These are phyloP conservation scores for Phytophthora melonis DNA, from an alignment of 352 stramenopile genomes.

Conservation along the genomic window DNA sequence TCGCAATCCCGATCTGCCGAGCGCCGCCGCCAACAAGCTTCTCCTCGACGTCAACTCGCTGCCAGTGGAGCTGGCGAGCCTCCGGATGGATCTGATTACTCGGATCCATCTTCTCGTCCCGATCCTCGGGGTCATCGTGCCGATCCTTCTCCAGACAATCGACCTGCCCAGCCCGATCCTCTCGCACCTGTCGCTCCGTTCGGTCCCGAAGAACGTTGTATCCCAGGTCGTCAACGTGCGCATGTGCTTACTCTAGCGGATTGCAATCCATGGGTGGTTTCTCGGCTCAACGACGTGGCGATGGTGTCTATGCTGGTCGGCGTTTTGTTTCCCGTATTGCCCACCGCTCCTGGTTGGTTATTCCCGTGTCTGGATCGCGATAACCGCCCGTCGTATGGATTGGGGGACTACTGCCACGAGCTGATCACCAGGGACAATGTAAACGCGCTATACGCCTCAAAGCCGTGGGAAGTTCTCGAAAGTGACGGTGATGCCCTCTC, in stretches of 20 bases:
- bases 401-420: background rate
- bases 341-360: too few relatives aligned
- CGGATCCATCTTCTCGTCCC: background rate
- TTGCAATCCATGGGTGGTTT: background rate
- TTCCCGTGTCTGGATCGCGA: too few relatives aligned
- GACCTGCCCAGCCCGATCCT: background rate
- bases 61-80: background rate
- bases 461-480: background rate
- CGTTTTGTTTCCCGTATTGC: background rate
- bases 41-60: background rate
- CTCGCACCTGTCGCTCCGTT: background rate
- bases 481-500: background rate
- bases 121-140: too few relatives aligned
- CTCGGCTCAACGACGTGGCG: background rate
- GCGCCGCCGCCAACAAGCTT: background rate
- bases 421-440: background rate
- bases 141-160: background rate
- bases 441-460: background rate
- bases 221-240: background rate
- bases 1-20: background rate
- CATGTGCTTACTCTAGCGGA: background rate
- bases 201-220: background rate
- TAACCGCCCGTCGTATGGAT: background rate
- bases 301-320: background rate
- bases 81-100: background rate